These are phyloP conservation scores for Eudorina sp. DNA, from an alignment of 139 green algal species.

Conservation along the genomic window DNA sequence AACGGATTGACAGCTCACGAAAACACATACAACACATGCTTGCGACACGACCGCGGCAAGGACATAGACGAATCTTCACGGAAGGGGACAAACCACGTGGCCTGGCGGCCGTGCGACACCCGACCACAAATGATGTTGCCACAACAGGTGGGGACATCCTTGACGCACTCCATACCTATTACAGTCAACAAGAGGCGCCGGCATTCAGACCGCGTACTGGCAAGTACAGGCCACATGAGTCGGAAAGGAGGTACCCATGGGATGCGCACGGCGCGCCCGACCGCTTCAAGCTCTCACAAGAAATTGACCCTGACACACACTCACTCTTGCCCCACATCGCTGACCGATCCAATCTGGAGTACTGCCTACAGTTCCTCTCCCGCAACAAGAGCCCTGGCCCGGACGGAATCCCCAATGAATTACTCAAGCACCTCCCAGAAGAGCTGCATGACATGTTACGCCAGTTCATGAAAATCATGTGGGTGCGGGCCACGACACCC, in stretches of 20 bases:
- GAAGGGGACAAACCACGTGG: not conserved
- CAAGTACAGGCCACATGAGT: not conserved
- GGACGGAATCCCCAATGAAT: slow-evolving; percentile 58
- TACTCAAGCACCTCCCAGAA: slow-evolving; percentile 49
- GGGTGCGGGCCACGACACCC: slow-evolving; percentile 53
- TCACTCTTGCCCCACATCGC: not conserved
- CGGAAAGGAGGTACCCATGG: not conserved
- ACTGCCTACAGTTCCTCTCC: slow-evolving; percentile 6
- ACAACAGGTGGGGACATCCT: not conserved
- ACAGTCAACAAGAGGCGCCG: not conserved
- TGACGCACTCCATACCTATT: not conserved
- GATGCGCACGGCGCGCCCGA: not conserved
- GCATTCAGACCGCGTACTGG: not conserved
- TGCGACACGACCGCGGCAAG: not conserved
- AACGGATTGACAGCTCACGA: no score
- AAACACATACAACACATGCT: not conserved
- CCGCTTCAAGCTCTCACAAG: not conserved
- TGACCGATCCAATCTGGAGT: not conserved
- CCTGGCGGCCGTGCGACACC: not conserved
- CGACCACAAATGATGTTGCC: not conserved
- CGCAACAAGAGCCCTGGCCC: slow-evolving; percentile 49
- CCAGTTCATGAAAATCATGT: slow-evolving; percentile 32
- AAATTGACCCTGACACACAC: not conserved
- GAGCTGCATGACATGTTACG: slow-evolving; percentile 12
- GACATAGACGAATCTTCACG: not conserved